Percentiles rank a stretch among this genome's conserved stretches.
These are phyloP conservation scores for Trametes hirsuta DNA, from an alignment of 1,284 basidiomycete species.

Conservation along the genomic window DNA sequence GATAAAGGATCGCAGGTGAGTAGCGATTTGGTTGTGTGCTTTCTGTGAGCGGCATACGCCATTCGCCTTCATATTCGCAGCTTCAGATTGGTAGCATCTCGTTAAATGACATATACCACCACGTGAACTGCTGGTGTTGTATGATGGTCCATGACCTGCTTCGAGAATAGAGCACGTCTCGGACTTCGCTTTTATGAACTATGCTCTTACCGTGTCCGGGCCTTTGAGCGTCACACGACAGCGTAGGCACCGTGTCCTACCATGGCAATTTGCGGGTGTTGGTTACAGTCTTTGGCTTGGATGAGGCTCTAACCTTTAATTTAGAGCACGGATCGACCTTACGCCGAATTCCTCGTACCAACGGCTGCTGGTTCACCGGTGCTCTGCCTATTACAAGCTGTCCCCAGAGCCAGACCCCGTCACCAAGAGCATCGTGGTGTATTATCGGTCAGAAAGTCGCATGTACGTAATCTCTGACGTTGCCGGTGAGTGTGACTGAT, in stretches of 20 bases:
- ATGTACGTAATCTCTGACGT: constrained; percentile 55
- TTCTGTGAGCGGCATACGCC: not conserved
- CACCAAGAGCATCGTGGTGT: constrained; percentile 63
- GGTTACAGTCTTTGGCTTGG: not conserved
- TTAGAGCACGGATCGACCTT: constrained; percentile 64
- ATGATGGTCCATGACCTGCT: not conserved
- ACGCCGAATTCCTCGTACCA: constrained; percentile 76
- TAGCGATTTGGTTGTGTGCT: constrained; percentile 20
- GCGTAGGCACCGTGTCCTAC: not conserved
- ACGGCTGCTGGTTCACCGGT: constrained; percentile 80
- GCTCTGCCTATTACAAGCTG: constrained; percentile 76
- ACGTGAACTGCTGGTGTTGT: not conserved
- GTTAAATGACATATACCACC: no score
- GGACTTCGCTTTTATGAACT: no score
- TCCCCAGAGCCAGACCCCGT: constrained; percentile 65
- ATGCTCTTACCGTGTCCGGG: not conserved
- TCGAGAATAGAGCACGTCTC: no score
- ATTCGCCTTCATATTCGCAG: no score
- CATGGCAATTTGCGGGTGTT: not conserved
- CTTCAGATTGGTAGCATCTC: no score
- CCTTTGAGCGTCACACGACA: constrained; percentile 17
- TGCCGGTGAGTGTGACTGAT: constrained; percentile 2
- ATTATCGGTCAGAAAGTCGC: constrained; percentile 61
- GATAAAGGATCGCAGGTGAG: constrained; percentile 72
- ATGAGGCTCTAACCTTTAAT: constrained; percentile 16